These are phyloP conservation scores for Mycena citricolor DNA, from an alignment of 1,284 basidiomycete genomes.

Conservation along the genomic window DNA sequence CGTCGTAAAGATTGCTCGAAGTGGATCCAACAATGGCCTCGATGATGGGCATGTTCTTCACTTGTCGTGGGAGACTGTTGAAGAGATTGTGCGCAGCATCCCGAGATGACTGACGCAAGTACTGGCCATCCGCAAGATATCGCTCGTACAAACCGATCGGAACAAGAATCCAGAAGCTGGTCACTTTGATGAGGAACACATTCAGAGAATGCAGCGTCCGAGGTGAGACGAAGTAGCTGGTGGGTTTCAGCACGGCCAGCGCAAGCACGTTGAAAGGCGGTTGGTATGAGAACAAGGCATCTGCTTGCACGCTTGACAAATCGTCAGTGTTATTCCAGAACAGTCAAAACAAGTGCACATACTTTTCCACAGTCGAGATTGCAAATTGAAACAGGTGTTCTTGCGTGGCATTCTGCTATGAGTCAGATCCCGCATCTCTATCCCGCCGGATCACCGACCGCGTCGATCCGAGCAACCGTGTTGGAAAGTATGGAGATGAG, in stretches of 20 bases:
- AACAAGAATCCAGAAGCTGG: constrained; percentile 78
- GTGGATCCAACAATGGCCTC: constrained; percentile 70
- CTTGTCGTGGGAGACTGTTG: constrained; percentile 62
- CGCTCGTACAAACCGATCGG: constrained; percentile 82
- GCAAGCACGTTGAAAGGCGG: constrained; percentile 85
- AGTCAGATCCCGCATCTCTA: constrained; percentile 4
- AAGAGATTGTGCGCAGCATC: constrained; percentile 57
- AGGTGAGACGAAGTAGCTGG: constrained; percentile 70
- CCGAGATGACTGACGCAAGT: constrained; percentile 48
- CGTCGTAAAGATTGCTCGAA: constrained; percentile 65
- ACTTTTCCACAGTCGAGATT: constrained; percentile 88
- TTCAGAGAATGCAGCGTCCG: constrained; percentile 76
- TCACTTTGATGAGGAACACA: constrained; percentile 80
- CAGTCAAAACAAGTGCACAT: constrained; percentile 23
- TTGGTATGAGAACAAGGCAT: constrained; percentile 89
- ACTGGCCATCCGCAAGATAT: constrained; percentile 51
- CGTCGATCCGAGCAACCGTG: constrained; percentile 79
- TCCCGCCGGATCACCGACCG: constrained; percentile 46
- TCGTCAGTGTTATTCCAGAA: too few relatives aligned
- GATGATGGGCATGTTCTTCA: constrained; percentile 70
- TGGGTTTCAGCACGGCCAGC: constrained; percentile 73
- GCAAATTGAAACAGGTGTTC: constrained; percentile 90
- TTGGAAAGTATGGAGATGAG: constrained; percentile 86
- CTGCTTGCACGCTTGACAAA: constrained; percentile 65
- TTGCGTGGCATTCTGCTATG: constrained; percentile 70